phyloP scores from a whole-genome alignment of 495 filamentous ascomycete genomes.

The Friedmanniomyces simplex region DNA sequence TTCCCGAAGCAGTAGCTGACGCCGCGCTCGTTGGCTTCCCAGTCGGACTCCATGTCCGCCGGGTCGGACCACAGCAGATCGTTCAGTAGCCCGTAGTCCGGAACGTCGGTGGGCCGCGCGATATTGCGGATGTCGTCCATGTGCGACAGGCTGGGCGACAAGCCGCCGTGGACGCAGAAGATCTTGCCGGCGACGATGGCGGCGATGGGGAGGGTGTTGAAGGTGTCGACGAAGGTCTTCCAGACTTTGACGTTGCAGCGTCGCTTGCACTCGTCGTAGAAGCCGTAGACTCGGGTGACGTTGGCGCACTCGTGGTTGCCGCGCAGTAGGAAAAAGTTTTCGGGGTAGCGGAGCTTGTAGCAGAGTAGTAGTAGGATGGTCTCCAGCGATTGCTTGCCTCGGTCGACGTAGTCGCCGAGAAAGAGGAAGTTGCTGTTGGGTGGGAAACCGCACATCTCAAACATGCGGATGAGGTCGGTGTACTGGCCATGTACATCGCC shows the following conservation, averaged over 20 bases:
- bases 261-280: conserved; percentile 98
- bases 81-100: conserved; percentile 92
- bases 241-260: conserved; percentile 96
- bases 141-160: conserved; percentile 82
- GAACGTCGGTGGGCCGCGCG: conserved; percentile 90
- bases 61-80: conserved; percentile 97
- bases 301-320: too few species aligned
- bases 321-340: conserved; percentile 99
- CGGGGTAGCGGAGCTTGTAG: conserved; percentile 97
- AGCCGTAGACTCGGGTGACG: too few species aligned
- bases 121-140: conserved; percentile 99
- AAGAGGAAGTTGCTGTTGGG: conserved; percentile 90
- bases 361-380: conserved; percentile 90
- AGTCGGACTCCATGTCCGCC: conserved; percentile 90
- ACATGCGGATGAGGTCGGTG: conserved; percentile 91
- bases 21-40: conserved; percentile 94
- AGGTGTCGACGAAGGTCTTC: conserved; percentile 97
- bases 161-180: conserved; percentile 93
- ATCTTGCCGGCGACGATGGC: conserved; percentile 96
- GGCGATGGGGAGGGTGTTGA: conserved; percentile 92
- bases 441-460: conserved; percentile 98
- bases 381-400: conserved; percentile 93
- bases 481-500: conserved; percentile 98
- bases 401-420: conserved; percentile 93
- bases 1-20: conserved; percentile 99